Conservation (phyloP, 2,329 filamentous ascomycete genomes). For the Claviceps arundinis region DNA sequence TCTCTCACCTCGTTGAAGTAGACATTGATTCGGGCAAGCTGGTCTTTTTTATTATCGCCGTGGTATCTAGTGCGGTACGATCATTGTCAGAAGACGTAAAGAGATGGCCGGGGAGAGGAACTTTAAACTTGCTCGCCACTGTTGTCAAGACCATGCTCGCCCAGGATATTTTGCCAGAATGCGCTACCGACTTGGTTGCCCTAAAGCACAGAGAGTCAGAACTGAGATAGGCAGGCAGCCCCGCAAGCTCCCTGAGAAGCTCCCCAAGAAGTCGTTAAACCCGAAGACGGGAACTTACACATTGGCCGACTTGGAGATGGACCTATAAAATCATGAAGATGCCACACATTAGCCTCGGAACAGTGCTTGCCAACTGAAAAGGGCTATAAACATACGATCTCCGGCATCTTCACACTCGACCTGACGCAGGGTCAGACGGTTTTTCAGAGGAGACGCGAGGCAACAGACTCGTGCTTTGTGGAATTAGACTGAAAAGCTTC, state of each 20-base stretch:
- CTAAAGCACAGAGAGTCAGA: conserved; percentile 34
- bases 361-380: not conserved
- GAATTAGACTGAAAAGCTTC: not conserved
- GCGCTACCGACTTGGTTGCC: conserved; percentile 99
- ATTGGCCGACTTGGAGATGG: conserved; percentile 99
- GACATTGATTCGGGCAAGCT: conserved; percentile 99
- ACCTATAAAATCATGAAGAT: conserved; percentile 48
- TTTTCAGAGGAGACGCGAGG: not conserved
- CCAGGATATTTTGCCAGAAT: conserved; percentile 88
- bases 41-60: conserved; percentile 92
- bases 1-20: conserved; percentile 71
- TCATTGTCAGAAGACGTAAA: not conserved
- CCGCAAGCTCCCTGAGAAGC: not conserved
- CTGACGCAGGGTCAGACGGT: not conserved
- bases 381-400: conserved; percentile 5
- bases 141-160: conserved; percentile 92
- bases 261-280: not conserved
- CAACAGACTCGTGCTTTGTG: not conserved
- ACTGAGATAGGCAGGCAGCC: too few species aligned
- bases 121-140: conserved; percentile 49
- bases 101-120: too few species aligned
- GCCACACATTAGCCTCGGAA: conserved; percentile 34
- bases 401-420: conserved; percentile 5
- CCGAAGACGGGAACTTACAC: conserved; percentile 43
- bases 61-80: conserved; percentile 50